Evolutionary conservation across 768 basidiomycete species (phyloP), one percentile per base, ranked within the genome.

Genomic region (Mycena albidolilacea): DNA sequence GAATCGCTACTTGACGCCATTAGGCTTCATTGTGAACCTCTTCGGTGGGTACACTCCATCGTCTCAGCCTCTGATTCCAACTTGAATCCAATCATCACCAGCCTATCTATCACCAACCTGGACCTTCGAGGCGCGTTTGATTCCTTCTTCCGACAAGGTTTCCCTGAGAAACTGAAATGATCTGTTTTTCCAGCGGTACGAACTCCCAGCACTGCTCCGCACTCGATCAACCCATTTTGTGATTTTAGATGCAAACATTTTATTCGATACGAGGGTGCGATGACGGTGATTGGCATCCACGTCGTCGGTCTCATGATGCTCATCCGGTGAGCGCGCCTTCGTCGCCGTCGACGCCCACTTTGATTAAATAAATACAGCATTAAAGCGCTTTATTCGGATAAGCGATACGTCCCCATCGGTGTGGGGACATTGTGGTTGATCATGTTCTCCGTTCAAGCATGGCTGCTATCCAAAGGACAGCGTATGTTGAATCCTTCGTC

Each of bases 1-100:
- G 91, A 92, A 92, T 76, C 88, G 91, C 30, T 92, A 92, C 75
- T 80, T 92, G 23, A 91, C 89, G 0, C 91, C 91, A 0, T 80
- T 92, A 2, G 89, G 88, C 0, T 92, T 92, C 77, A 86, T 91
- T n/a, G 78, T 91, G 55, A 91, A 91, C 69, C 76, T 91, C 12
- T 86, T 81, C 69, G 89, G 86, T 85, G 76, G 61, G 75, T 39
- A 6, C 57, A 38, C 41, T 14, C 14, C 5, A 0, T 5, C 12
- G 21, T 50, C n/a, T 7, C 7, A 72, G 2, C 54, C 15, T 12
- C 23, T 64, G 35, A 71, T 30, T 35, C 5, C 48, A 44, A 17
- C 8, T 14, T 46, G 11, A 30, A 30, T 7, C 44, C 5, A 64
- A 60, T 46, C 30, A 30, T 30, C 30, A 23, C 23, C 2, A 87